Evolutionary conservation across 257 asterid species (phyloP), one percentile per base, ranked within the genome.

Genomic region (Gentiana straminea): DNA sequence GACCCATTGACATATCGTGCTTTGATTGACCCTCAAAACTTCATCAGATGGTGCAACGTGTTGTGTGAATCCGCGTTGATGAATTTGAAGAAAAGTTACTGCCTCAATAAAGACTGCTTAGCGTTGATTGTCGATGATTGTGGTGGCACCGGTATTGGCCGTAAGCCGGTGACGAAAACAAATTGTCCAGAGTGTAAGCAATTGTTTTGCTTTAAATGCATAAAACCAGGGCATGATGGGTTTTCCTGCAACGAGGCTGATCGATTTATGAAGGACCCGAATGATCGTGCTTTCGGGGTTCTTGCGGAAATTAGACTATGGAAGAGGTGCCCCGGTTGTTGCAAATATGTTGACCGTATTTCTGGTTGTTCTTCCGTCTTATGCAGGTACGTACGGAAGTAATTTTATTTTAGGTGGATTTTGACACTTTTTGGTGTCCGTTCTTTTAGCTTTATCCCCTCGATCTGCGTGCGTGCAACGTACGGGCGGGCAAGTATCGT

Each of bases 1-100:
- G 97, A 85, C 74, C 80, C 88, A 11, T 12, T 50, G 33, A 76
- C 72, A 3, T 80, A 80, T 64, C 80, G 77, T 12, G 5, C 65
- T 1, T 53, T 79, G 13, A 60, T 82, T 1, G 75, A 74, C 4
- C 69, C 47, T 3, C 36, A 57, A 58, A 70, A 78, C 59, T 88
- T 84, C 51, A 77, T 65, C n/a, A 75, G 76, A 66, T 82, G 97
- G 95, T 79, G 91, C 65, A 94, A 84, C 51, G 80, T 61, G 44
- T 80, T 81, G 5, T 83, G 94, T 39, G 83, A 85, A 41, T 51
- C 64, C 12, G 74, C 75, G 64, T 55, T 85, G 50, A 37, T 66
- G 72, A 80, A 58, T 8, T 13, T 35, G 46, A 75, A 70, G 0
- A 61, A 47, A 52, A 67, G 86, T 54, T 83, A 82, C 56, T 88